Conservation (phyloP, 2,329 filamentous ascomycete species). For the Tolypocladium nubicola region DNA sequence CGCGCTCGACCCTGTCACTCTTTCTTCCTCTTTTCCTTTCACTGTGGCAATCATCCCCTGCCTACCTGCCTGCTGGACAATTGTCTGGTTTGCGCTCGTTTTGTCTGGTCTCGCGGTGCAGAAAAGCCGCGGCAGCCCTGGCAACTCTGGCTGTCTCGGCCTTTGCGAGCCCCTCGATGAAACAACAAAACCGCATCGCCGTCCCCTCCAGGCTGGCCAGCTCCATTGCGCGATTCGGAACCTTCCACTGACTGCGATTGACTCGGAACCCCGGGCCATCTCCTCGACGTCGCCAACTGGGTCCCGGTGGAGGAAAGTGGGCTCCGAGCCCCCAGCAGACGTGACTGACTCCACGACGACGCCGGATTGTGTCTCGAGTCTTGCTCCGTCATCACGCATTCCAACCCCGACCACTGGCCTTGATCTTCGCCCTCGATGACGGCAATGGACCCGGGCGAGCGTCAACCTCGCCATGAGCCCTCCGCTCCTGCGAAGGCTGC, state of each 20-base stretch:
- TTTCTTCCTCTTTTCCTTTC: background rate
- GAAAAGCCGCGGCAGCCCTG: background rate
- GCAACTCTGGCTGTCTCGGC: slow-evolving; percentile 8
- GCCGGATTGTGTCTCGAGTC: slow-evolving; percentile 11
- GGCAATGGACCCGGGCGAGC: slow-evolving; percentile 18
- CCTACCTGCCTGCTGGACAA: background rate
- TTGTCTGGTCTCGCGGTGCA: background rate
- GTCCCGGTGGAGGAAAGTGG: slow-evolving; percentile 5
- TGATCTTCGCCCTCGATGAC: slow-evolving; percentile 8
- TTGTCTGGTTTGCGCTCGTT: background rate
- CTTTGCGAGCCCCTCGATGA: slow-evolving; percentile 12
- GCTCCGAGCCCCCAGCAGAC: slow-evolving; percentile 1
- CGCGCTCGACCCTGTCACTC: background rate
- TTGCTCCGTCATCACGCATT: slow-evolving; percentile 15
- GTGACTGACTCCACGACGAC: slow-evolving; percentile 1
- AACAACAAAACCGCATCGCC: slow-evolving; percentile 9
- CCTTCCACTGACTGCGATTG: background rate
- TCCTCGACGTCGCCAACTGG: slow-evolving; percentile 2
- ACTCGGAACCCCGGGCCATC: background rate
- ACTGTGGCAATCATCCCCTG: background rate
- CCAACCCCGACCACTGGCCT: slow-evolving; percentile 12
- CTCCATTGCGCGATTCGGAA: slow-evolving; percentile 1
- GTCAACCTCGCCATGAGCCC: slow-evolving; percentile 14
- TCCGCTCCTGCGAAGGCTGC: slow-evolving; percentile 12
- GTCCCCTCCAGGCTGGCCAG: slow-evolving; percentile 8